These are phyloP conservation scores for Oryza brachyantha DNA, from an alignment of 176 grass and related monocot species.

Conservation along the genomic window DNA sequence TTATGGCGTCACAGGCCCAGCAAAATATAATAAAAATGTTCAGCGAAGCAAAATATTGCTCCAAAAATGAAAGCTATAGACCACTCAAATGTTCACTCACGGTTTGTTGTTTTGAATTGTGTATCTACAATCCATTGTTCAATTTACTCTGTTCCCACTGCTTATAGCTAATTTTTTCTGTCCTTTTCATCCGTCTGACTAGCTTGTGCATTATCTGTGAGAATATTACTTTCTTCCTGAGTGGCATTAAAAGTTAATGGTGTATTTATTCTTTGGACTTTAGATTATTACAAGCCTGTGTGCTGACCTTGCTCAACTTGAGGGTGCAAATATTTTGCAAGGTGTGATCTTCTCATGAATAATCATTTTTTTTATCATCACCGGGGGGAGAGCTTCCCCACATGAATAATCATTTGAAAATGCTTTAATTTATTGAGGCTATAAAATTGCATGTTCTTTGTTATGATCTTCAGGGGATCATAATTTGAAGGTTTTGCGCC, in stretches of 20 bases:
- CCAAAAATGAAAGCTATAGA: background rate
- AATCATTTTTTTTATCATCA: no score
- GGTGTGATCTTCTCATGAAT: constrained; percentile 32
- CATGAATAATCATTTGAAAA: constrained; percentile 1
- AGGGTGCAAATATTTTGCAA: constrained; percentile 60
- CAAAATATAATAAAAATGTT: background rate
- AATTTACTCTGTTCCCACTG: background rate
- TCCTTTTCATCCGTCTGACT: constrained; percentile 5
- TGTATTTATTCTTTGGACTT: constrained; percentile 36
- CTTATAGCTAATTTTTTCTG: background rate
- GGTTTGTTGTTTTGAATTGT: background rate
- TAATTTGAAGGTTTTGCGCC: constrained; percentile 41
- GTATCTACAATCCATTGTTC: constrained; percentile 2
- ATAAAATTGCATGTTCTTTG: background rate
- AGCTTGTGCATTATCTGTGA: background rate
- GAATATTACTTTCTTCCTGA: background rate
- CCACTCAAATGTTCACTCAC: background rate
- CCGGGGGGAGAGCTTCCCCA: no score
- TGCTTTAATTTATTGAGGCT: background rate
- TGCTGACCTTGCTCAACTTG: constrained; percentile 53
- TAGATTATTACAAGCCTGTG: constrained; percentile 55
- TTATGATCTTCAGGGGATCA: constrained; percentile 38
- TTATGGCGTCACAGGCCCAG: background rate
- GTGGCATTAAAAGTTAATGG: background rate
- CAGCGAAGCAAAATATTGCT: background rate